phyloP scores from a whole-genome alignment of 2,329 filamentous ascomycete genomes.

The Penicillium sp. region DNA sequence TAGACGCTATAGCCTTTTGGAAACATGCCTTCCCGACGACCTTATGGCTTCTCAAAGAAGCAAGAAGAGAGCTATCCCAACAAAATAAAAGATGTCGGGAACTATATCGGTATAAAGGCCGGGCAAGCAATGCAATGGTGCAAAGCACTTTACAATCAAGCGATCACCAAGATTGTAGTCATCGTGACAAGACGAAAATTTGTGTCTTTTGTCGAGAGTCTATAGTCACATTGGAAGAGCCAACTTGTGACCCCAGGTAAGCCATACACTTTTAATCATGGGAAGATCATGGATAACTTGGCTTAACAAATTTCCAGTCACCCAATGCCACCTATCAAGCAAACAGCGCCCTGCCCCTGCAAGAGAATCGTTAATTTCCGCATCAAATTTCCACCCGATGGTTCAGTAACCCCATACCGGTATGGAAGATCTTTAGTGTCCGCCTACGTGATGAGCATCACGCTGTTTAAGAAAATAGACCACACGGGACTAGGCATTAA shows the following conservation, averaged over 20 bases:
- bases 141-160: not conserved
- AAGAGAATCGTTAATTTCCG: conserved; percentile 43
- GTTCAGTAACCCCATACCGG: conserved; percentile 46
- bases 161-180: too few relatives aligned
- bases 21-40: not conserved
- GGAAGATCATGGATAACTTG: too few relatives aligned
- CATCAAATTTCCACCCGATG: conserved; percentile 39
- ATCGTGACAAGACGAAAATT: not conserved
- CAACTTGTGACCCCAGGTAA: conserved; percentile 21
- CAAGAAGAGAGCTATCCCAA: not conserved
- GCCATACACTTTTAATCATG: not conserved
- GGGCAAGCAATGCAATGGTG: not conserved
- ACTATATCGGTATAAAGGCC: not conserved
- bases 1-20: not conserved
- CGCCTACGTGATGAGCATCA: conserved; percentile 41
- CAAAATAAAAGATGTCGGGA: not conserved
- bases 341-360: conserved; percentile 40
- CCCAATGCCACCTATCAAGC: conserved; percentile 32
- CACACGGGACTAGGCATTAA: conserved; percentile 47
- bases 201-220: not conserved
- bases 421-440: conserved; percentile 47
- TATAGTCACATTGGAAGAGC: conserved; percentile 18
- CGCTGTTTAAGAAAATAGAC: conserved; percentile 51
- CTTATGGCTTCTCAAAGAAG: not conserved
- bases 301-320: conserved; percentile 14